Conservation (phyloP, 1,284 basidiomycete species). For the Meripilus lineatus region DNA sequence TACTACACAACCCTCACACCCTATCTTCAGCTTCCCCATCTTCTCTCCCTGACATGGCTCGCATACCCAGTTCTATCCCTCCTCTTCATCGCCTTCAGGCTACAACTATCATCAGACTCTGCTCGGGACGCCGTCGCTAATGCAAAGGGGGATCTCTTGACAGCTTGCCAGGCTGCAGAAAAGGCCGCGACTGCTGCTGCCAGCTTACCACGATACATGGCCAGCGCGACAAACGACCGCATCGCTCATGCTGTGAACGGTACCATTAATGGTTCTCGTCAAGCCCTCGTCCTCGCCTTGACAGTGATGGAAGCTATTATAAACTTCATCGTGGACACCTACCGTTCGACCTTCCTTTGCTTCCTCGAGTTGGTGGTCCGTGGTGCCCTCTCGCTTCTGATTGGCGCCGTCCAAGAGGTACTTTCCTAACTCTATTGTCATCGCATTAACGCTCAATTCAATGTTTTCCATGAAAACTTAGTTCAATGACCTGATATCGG, state of each 20-base stretch:
- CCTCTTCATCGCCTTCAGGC: conserved; percentile 79
- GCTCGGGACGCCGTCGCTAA: conserved; percentile 62
- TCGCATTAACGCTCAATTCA: conserved; percentile 8
- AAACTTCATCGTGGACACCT: conserved; percentile 89
- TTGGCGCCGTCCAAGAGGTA: conserved; percentile 78
- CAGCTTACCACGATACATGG: conserved; percentile 84
- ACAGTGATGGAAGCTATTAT: conserved; percentile 84
- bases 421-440: conserved; percentile 21
- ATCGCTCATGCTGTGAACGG: conserved; percentile 76
- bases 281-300: conserved; percentile 66
- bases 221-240: conserved; percentile 77
- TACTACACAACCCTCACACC: conserved; percentile 59
- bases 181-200: conserved; percentile 77
- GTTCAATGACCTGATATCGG: conserved; percentile 67
- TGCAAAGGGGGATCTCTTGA: conserved; percentile 68
- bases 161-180: conserved; percentile 82
- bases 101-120: conserved; percentile 68
- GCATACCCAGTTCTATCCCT: conserved; percentile 84
- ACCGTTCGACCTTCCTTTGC: conserved; percentile 88
- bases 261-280: conserved; percentile 73
- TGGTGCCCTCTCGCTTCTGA: conserved; percentile 76
- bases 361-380: conserved; percentile 87
- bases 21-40: conserved; percentile 78
- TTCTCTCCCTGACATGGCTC: conserved; percentile 82
- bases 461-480: conserved; percentile 30